Conservation (phyloP, 2,329 filamentous ascomycete genomes). For the Diplodia seriata region DNA sequence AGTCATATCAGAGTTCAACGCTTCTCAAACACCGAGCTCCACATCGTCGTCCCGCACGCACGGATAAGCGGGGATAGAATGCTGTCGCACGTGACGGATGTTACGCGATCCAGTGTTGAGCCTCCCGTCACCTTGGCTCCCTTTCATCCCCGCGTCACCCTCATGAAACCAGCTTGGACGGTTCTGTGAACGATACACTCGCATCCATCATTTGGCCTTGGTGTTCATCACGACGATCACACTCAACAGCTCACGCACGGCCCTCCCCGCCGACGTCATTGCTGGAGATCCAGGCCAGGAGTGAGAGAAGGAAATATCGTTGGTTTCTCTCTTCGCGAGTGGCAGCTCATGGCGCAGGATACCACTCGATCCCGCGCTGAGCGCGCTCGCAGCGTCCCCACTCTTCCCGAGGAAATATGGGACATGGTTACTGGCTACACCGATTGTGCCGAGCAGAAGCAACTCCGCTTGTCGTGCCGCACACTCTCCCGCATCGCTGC, state of each 20-base stretch:
- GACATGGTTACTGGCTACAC: conserved; percentile 21
- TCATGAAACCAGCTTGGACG: background rate
- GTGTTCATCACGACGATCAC: conserved; percentile 3
- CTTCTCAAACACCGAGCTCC: background rate
- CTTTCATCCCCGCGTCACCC: background rate
- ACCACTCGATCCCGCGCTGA: background rate
- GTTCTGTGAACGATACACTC: background rate
- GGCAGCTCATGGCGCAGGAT: background rate
- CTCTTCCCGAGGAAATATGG: conserved; percentile 24
- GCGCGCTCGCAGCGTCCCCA: conserved; percentile 1
- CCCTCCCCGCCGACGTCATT: conserved; percentile 11
- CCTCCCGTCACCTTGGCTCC: background rate
- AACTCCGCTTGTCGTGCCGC: background rate
- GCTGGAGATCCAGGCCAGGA: background rate
- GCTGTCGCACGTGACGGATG: background rate
- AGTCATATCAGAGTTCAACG: background rate
- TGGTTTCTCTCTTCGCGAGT: no score
- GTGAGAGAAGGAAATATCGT: background rate
- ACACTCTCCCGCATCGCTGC: conserved; percentile 11
- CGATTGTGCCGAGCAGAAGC: background rate
- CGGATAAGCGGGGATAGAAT: background rate
- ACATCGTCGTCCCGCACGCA: background rate
- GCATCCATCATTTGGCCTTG: background rate
- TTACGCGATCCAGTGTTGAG: background rate
- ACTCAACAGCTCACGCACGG: conserved; percentile 15